Base-by-base conservation (phyloP, 2,329 filamentous ascomycete genomes). In the Diaporthe ampelina region DNA sequence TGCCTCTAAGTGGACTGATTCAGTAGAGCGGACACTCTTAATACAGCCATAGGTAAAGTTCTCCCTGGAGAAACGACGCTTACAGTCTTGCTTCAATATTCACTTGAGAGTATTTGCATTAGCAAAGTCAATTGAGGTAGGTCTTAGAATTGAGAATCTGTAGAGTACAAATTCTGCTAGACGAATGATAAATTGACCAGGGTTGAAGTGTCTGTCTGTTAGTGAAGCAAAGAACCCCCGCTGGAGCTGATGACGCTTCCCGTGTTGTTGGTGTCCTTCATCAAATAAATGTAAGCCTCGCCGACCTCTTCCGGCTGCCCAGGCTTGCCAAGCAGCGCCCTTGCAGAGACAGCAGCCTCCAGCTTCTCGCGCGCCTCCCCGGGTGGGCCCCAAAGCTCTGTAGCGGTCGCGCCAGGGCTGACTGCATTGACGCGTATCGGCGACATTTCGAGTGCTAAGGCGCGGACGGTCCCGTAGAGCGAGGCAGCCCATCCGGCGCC, bases 341-440 rank as follows among this genome's bases (percentile, higher is more conserved):
- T 59, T 45, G 83, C 26, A 26, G 70, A 57, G 29, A 77, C 50
- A 4, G 24, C n/a, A 32, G 75, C 57, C 35, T 40, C 56, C 24
- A 70, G 19, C 50, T 58, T 72, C 50, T 52, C 26, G 9, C 48
- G 58, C 15, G 13, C 45, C 32, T 79, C 78, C 58, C 77, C 78
- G 13, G 79, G 29, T 84, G 70, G 43, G 7, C 79, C 79, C 80
- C 78, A 84, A 40, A 85, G 52, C 67, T 83, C 81, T 26, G 83
- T 85, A n/a, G 79, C 75, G 7, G 84, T 81, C 0, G 83, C 82
- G 0, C 88, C 89, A 0, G 88, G 88, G 67, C 80, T 83, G 2
- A 90, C 84, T 2, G 86, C 78, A 77, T 90, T 90, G 29, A 90
- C 87, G 2, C 89, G 79, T 4, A 90, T 81, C 0, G 88, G 89